Percentiles rank a stretch among this genome's conserved stretches.
Conservation (phyloP, 768 basidiomycete genomes). For the Dacryopinax spathularia region DNA sequence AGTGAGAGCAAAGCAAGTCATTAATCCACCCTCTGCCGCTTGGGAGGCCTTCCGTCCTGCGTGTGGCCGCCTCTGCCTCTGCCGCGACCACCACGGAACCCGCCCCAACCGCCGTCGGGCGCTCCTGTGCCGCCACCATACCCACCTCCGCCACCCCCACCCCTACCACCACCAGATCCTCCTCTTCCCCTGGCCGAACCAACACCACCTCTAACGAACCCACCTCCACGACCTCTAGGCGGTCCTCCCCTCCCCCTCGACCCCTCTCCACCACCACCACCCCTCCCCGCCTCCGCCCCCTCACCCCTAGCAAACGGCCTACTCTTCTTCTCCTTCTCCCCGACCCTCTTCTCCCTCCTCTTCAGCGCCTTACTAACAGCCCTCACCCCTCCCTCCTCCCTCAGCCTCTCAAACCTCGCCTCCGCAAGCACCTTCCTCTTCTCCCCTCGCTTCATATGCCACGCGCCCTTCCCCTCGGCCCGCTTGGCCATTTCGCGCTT, state of each 20-base stretch:
- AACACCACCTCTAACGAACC: neutral
- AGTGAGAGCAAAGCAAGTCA: too few species aligned
- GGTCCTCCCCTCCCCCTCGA: neutral
- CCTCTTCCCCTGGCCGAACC: neutral
- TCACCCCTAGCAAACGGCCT: neutral
- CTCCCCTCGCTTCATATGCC: neutral
- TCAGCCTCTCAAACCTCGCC: neutral
- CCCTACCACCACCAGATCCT: neutral
- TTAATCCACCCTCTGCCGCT: neutral
- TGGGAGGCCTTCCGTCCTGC: neutral
- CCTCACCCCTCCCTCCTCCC: neutral
- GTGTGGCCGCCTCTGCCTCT: neutral
- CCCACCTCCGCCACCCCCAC: neutral
- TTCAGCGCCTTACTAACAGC: neutral
- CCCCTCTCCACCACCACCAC: neutral
- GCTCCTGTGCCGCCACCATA: neutral
- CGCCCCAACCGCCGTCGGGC: neutral
- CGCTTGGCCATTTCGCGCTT: neutral
- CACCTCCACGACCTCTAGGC: neutral
- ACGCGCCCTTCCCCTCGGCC: neutral
- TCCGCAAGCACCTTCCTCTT: neutral
- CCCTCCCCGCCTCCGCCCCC: neutral
- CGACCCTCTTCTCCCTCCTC: neutral
- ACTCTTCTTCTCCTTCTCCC: neutral
- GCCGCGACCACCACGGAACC: neutral